Base-by-base conservation (phyloP, 2,329 filamentous ascomycete species). In the Alternaria sp. region DNA sequence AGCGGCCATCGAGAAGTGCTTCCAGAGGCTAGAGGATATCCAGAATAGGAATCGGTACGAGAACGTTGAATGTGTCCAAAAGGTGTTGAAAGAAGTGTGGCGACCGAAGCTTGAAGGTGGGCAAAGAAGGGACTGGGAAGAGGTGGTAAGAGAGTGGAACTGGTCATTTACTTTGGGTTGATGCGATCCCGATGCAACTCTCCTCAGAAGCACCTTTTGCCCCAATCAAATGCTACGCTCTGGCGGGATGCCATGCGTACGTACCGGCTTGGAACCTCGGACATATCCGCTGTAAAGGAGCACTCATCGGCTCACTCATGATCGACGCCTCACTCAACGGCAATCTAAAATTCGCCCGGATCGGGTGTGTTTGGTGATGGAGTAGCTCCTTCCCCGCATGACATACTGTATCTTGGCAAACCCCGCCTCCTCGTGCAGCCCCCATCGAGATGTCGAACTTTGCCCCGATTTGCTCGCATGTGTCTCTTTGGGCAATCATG, bases 81-180 rank as follows among this genome's bases (percentile, higher is more conserved):
- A 76, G 20, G 75, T 79, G n/a, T 61, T 79, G 5, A 72, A 75
- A 49, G 77, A 78, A 41, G 76, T 79, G 11, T 79, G 77, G 77
- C 65, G 73, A 28, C 71, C 75, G 21, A 74, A 71, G 8, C 55
- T 75, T 21, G 73, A 76, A 58, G 73, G 75, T 4, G 71, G 71
- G 2, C 51, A 65, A 51, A 72, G 70, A 62, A 70, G 73, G 50
- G 75, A 77, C 50, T 79, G 77, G 77, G 77, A 78, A 65, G 75
- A 79, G 5, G 71, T 79, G 0, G 61, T 79, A 15, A 73, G 69
- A 58, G 77, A 79, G 44, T 77, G 74, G 76, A 67, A 72, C 2
- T 79, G 77, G 77, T 78, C 75, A 1, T 75, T 79, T 51, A 79
- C 74, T 3, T 64, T 78, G 20, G 73, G 74, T 43, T 79, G 66